phyloP scores from a whole-genome alignment of 2,329 filamentous ascomycete species.

The Xylaria multiplex region DNA sequence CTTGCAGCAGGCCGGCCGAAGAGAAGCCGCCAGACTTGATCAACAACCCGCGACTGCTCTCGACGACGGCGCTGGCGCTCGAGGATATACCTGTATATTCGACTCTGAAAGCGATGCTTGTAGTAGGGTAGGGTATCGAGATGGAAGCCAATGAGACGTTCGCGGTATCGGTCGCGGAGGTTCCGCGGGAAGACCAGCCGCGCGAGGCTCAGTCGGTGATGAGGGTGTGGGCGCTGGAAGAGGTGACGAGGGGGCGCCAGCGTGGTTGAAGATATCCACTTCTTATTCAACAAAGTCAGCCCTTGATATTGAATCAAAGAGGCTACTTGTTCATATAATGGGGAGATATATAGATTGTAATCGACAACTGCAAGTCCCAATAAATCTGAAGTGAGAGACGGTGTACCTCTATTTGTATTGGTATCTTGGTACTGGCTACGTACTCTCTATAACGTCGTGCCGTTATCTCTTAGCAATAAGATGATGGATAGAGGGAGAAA shows the following conservation, averaged over 20 bases:
- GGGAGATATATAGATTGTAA: neutral
- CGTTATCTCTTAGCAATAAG: neutral
- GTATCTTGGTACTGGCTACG: neutral
- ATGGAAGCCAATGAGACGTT: conserved; percentile 74
- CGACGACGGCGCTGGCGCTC: conserved; percentile 67
- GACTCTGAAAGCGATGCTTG: conserved; percentile 76
- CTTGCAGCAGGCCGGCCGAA: conserved; percentile 50
- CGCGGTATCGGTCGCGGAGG: conserved; percentile 69
- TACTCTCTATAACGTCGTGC: neutral
- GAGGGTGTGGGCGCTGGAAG: conserved; percentile 51
- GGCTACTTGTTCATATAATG: neutral
- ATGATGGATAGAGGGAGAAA: neutral
- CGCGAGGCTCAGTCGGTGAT: conserved; percentile 62
- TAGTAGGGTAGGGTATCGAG: conserved; percentile 78
- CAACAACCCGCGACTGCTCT: conserved; percentile 59
- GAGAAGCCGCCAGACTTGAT: conserved; percentile 59
- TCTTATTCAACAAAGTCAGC: neutral
- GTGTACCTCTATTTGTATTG: neutral
- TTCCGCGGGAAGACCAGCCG: conserved; percentile 75
- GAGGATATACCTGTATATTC: conserved; percentile 79
- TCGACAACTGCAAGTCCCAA: neutral
- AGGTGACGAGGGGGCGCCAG: conserved; percentile 59
- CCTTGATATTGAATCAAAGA: neutral
- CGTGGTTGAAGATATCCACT: conserved; percentile 43
- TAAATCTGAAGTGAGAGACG: neutral